Base-by-base conservation (phyloP, 31 red algal genomes). In the Asparagopsis taxiformis region DNA sequence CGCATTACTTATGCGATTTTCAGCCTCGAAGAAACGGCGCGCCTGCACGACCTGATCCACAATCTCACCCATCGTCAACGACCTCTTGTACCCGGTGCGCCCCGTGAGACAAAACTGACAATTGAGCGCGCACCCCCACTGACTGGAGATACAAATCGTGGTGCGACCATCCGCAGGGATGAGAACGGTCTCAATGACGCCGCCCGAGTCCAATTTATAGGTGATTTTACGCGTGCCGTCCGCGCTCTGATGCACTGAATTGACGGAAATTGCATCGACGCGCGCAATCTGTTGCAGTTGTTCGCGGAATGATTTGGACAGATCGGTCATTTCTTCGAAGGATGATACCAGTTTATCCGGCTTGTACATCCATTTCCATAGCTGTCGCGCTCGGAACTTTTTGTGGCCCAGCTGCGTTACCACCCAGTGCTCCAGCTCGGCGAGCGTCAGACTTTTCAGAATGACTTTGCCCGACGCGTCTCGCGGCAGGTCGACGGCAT, bases 31-130 rank as follows among this genome's bases (percentile, higher is more conserved):
- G 8, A 89, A 70, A 32, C 75, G 65, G 59, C 58, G 72, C 52
- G 94, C 58, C 24, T 65, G 57, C 31, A 89, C 63, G 2, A 98
- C 86, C 78, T 98, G 94, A 16, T 93, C 94, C 34, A 98, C 76
- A 76, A 98, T 98, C 60, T 98, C 94, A 6, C 72, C 94, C 11
- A 56, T 41, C 24, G 73, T 75, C 5, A 98, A 63, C 2, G 87
- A 75, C 2, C 81, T 31, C 37, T 62, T 78, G 35, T 87, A 87
- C 23, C 94, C 94, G 10, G 82, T 83, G 36, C 82, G 66, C 39
- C 77, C 94, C 3, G 94, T 98, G 20, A 80, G 61, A 37, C 94
- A 98, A 62, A 98, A 98, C 70, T 93, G 90, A 54, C 94, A 98
- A 59, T 93, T 93, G 39, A 90, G 51, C 0, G 90, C 94, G 55